Conservation (phyloP, 2,329 filamentous ascomycete genomes). For the Blumeriella jaapii region DNA sequence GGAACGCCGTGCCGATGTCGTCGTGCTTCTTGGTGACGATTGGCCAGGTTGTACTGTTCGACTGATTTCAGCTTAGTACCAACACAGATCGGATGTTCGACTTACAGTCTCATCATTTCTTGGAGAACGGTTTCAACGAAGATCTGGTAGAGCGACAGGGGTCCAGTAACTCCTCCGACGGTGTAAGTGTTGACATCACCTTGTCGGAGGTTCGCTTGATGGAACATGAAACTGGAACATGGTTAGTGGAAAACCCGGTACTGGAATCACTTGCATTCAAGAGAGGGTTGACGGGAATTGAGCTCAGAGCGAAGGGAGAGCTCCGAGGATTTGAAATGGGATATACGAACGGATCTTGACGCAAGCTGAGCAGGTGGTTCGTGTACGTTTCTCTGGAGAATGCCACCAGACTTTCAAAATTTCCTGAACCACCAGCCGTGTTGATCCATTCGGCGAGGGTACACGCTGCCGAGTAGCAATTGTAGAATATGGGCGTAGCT, state of each 20-base stretch:
- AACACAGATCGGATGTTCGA: background rate
- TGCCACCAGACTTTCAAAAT: slow-evolving; percentile 38
- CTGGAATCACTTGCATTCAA: too few species aligned
- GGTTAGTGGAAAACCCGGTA: background rate
- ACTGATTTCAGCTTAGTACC: background rate
- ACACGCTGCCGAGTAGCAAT: slow-evolving; percentile 41
- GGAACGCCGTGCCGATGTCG: background rate
- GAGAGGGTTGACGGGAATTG: too few species aligned
- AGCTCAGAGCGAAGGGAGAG: too few species aligned
- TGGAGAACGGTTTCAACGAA: slow-evolving; percentile 18
- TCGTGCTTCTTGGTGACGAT: slow-evolving; percentile 39
- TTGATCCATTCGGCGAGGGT: slow-evolving; percentile 47
- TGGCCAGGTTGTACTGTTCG: slow-evolving; percentile 37
- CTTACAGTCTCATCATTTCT: slow-evolving; percentile 8
- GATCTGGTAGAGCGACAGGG: slow-evolving; percentile 15
- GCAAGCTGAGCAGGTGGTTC: slow-evolving; percentile 41
- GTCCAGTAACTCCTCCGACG: slow-evolving; percentile 10
- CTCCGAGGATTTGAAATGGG: background rate
- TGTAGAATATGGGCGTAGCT: slow-evolving; percentile 2
- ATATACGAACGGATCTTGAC: slow-evolving; percentile 7
- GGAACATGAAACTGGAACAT: slow-evolving; percentile 29
- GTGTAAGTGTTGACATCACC: slow-evolving; percentile 29
- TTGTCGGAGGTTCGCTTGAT: slow-evolving; percentile 47
- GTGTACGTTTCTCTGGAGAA: slow-evolving; percentile 39
- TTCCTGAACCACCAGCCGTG: slow-evolving; percentile 41